Evolutionary conservation across 78 protist genomes (phyloP).

Genomic region (Isochrysis galbana): DNA sequence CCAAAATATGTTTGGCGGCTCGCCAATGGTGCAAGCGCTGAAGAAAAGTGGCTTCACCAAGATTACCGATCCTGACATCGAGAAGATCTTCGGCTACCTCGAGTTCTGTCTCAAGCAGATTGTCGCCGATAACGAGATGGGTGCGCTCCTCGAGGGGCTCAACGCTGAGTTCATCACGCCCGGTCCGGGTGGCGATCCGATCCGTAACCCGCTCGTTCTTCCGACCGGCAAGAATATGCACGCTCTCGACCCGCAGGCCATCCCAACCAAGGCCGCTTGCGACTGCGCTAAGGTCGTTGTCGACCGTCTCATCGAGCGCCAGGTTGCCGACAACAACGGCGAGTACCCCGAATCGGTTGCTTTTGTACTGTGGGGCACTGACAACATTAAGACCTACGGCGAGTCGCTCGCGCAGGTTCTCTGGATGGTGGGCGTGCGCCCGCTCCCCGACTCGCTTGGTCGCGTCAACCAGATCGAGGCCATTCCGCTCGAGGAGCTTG

Average conservation of each 20-base stretch:
- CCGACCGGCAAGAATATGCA: constrained; percentile 67
- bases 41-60: background rate
- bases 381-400: constrained; percentile 64
- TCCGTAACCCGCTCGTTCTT: constrained; percentile 53
- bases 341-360: constrained; percentile 57
- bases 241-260: constrained; percentile 68
- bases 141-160: constrained; percentile 39
- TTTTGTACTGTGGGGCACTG: constrained; percentile 57
- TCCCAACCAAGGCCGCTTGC: constrained; percentile 54
- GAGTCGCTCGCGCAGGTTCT: constrained; percentile 56
- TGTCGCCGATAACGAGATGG: constrained; percentile 63
- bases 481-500: constrained; percentile 61
- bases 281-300: constrained; percentile 59
- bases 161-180: constrained; percentile 46
- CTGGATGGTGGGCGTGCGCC: constrained; percentile 49
- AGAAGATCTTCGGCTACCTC: constrained; percentile 36
- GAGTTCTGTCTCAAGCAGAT: constrained; percentile 60
- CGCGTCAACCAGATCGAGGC: constrained; percentile 55
- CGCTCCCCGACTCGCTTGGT: constrained; percentile 51
- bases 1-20: background rate
- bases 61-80: background rate
- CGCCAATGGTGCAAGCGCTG: background rate
- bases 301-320: constrained; percentile 52
- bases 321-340: constrained; percentile 38
- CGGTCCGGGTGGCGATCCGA: constrained; percentile 65